phyloP scores from a whole-genome alignment of 306 rosid genomes.

The Malus sylvestris region DNA sequence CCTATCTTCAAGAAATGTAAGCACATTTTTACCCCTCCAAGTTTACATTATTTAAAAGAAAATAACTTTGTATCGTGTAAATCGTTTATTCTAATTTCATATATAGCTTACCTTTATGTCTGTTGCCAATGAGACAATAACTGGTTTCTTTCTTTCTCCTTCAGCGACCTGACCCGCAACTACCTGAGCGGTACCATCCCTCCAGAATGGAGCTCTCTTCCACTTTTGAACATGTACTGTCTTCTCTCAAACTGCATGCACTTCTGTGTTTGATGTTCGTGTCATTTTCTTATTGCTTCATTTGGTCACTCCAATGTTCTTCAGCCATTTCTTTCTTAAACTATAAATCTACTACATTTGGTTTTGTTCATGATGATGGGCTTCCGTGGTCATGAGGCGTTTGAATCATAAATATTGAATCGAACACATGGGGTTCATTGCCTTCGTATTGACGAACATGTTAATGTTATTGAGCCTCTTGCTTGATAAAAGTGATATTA shows the following conservation, averaged over 20 bases:
- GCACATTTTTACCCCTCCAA: not conserved
- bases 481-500: no score
- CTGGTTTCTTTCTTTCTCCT: not conserved
- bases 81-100: no score
- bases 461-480: not conserved
- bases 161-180: slow-evolving; percentile 33
- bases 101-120: not conserved
- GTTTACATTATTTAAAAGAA: no score
- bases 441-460: not conserved
- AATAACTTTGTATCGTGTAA: no score
- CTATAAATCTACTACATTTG: no score
- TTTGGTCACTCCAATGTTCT: no score
- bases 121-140: not conserved
- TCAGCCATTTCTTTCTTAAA: no score
- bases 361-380: no score
- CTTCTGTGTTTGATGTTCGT: not conserved
- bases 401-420: not conserved
- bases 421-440: not conserved
- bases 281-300: not conserved
- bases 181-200: slow-evolving; percentile 25
- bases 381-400: no score
- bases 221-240: slow-evolving; percentile 7
- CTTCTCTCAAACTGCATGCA: not conserved
- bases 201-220: slow-evolving; percentile 16
- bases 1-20: slow-evolving; percentile 48